Evolutionary conservation across 176 grass and related monocot genomes (phyloP), one percentile per base, ranked within the genome.

Genomic region (Carex littledalei): DNA sequence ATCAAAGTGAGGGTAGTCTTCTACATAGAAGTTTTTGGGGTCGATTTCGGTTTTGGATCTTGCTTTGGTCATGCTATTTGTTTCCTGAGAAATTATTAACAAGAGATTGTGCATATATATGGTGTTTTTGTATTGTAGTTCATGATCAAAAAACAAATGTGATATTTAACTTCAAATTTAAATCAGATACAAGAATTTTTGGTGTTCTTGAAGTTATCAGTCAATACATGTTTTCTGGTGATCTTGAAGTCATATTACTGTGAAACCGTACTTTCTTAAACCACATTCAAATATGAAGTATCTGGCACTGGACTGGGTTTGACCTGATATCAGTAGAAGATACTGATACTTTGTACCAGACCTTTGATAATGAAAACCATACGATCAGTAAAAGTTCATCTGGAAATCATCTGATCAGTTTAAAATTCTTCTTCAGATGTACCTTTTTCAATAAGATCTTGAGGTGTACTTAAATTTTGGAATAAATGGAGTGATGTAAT

Each of bases 1-100:
- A 66, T 94, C 94, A 26, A 90, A 88, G 1, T 86, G 86, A 67
- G 82, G 83, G 34, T 92, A 89, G 85, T 97, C 90, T 64, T 89
- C 88, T 1, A 68, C 61, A 50, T 71, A 86, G 35, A 88, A 7
- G 24, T 84, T 89, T 82, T 67, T 26, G 14, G 87, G 58, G 20
- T 6, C 53, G 7, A 22, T 61, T 56, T 87, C 34, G 50, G 61
- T 29, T 87, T 93, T 64, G 20, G 8, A n/a, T 43, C 18, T 39
- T 82, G 57, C 21, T 82, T 4, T 17, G 10, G 68, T 78, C 63
- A 70, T 62, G 20, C 3, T 16, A 8, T 6, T 73, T 18, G 61
- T 78, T 87, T 90, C 90, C 94, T 97, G 89, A 77, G 65, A 88
- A 85, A 45, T 5, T 54, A n/a, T 24, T 11, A 49, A 12, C 70